Base-by-base conservation (phyloP, 108 stramenopile species). In the Chaetoceros muelleri region DNA sequence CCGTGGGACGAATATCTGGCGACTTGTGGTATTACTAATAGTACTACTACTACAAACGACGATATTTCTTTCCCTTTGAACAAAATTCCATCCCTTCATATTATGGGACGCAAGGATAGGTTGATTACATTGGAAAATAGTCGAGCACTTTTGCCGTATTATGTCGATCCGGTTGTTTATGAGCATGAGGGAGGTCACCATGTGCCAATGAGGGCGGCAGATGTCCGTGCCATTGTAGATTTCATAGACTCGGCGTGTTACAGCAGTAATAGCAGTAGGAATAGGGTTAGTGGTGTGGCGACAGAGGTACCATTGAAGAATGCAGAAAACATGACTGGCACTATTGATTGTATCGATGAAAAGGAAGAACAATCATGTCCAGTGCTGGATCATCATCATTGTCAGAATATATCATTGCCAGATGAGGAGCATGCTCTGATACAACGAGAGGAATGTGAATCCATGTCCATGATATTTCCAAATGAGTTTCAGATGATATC, bases 381-480 rank as follows among this genome's bases (percentile, higher is more conserved):
- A 5, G 13, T 51, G 13, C 5, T 10, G 13, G 24, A 51, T 40
- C n/a, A n/a, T n/a, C n/a, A n/a, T n/a, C n/a, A n/a, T n/a, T n/a
- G n/a, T n/a, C n/a, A n/a, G n/a, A n/a, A n/a, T 30, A 47, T 20
- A 45, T 30, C 2, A 28, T 51, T 24, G 8, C 84, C 84, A 7
- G 84, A 90, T 45, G 80, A 77, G 45, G 84, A 90, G 57, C 71
- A 71, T 24, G 56, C 58, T 10, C 62, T 58, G 52, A 44, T 70
- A 21, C 88, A 90, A 58, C 68, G 59, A 18, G 84, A 90, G 24
- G 88, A 90, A 69, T 70, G 83, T 19, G 62, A 79, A 40, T 80
- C 84, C 0, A 44, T 90, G 28, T 45, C 72, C 40, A 79, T 78
- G 24, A 90, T 90, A 47, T 90, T 75, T 58, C 80, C 84, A 10